Evolutionary conservation across 2,329 filamentous ascomycete genomes (phyloP), one percentile per base, ranked within the genome.

Genomic region (Phyllosticta citribraziliensis): DNA sequence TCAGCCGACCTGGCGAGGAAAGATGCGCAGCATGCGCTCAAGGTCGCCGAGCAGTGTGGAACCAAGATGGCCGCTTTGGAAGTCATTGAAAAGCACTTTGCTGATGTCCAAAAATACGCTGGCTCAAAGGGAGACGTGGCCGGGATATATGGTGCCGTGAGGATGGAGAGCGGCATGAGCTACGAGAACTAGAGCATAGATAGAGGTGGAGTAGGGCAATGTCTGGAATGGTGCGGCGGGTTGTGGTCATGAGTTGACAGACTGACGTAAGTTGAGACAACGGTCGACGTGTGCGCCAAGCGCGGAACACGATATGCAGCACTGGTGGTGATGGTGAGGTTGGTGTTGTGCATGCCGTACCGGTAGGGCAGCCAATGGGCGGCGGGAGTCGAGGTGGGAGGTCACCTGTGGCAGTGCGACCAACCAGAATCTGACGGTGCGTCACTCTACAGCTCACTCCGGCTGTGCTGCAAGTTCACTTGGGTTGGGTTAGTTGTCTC

Each of bases 1-100:
- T 84, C 84, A 3, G 88, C 93, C 0, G 87, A 94, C 71, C 77
- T 96, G 63, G 91, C 91, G 5, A 79, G 87, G 64, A 96, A 96
- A 72, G 92, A 96, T 76, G 83, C 86, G 1, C 76, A 85, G 1
- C 91, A 96, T 78, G 89, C 88, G 4, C 76, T 85, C 70, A 78
- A 76, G 60, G 69, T 96, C 62, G 91, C 89, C 0, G 76, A 83
- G 63, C 75, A 75, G 24, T 80, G 78, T 5, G 90, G 88, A 0
- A 79, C 82, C 52, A 80, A 79, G 62, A 73, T 96, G 73, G 81
- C 78, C 63, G 86, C 84, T 64, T 75, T 88, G 0, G 84, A 88
- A 72, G 79, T 87, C 3, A 87, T 80, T 1, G 87, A 92, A 73
- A 78, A 75, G 27, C 88, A 94, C 72, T 73, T 96, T 67, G 79